Evolutionary conservation across 768 basidiomycete species (phyloP).

Genomic region (Mrakia frigida): DNA sequence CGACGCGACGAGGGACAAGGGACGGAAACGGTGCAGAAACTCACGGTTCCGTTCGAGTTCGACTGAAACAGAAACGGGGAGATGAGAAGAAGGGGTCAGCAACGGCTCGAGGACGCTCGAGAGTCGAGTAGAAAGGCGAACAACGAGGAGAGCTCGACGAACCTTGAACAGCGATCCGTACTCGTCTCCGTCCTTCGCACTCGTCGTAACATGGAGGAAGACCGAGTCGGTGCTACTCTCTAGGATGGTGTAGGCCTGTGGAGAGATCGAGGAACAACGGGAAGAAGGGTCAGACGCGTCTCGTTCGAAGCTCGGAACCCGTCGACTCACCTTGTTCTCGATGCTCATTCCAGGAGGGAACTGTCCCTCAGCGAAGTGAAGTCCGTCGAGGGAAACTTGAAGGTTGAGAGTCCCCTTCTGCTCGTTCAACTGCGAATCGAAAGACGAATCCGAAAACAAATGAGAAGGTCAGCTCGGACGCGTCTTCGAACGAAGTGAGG

Average conservation of each 20-base stretch:
- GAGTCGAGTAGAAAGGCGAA: background rate
- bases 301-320: background rate
- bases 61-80: conserved; percentile 59
- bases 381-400: conserved; percentile 88
- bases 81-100: background rate
- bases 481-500: background rate
- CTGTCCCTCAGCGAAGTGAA: conserved; percentile 71
- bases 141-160: background rate
- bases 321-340: conserved; percentile 56
- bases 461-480: conserved; percentile 14
- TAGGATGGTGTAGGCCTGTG: conserved; percentile 67
- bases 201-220: conserved; percentile 94
- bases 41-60: conserved; percentile 84
- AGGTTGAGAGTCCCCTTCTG: conserved; percentile 56
- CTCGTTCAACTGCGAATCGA: conserved; percentile 48
- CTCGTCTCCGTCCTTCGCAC: conserved; percentile 61
- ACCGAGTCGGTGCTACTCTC: conserved; percentile 90
- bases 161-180: conserved; percentile 71
- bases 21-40: background rate
- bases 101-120: too few species aligned
- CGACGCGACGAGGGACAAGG: too few species aligned
- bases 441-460: conserved; percentile 48
- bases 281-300: background rate
- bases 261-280: background rate
- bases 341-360: conserved; percentile 91